These are phyloP conservation scores for Geotrichum phurueaensis DNA, from an alignment of 1,139 yeast genomes.

Conservation along the genomic window DNA sequence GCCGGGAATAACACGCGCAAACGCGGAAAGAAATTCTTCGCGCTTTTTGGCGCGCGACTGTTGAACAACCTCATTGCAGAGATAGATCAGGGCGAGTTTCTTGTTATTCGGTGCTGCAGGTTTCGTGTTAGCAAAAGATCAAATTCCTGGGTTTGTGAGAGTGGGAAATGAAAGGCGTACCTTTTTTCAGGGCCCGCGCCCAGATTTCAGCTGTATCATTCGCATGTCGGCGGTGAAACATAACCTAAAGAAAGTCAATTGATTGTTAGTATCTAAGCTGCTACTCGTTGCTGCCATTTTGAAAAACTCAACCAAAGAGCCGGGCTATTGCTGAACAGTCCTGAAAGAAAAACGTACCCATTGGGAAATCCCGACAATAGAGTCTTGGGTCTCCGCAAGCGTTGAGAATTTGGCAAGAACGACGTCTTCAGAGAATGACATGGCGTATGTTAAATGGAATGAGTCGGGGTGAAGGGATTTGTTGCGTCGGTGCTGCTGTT, in stretches of 20 bases:
- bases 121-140: slow-evolving; percentile 12
- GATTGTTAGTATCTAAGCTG: neutral
- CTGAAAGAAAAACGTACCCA: slow-evolving; percentile 48
- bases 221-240: slow-evolving; percentile 69
- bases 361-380: slow-evolving; percentile 75
- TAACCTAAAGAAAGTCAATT: slow-evolving; percentile 25
- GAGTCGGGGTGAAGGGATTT: neutral
- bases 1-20: slow-evolving; percentile 44
- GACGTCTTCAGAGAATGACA: slow-evolving; percentile 59
- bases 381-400: slow-evolving; percentile 73
- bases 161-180: slow-evolving; percentile 19
- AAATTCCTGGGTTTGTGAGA: neutral
- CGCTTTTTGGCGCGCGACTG: slow-evolving; percentile 64
- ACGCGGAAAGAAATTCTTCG: slow-evolving; percentile 54
- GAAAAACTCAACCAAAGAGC: neutral
- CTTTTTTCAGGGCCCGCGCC: slow-evolving; percentile 43
- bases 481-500: neutral
- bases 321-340: neutral
- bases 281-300: neutral
- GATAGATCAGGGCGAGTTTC: slow-evolving; percentile 57
- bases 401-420: slow-evolving; percentile 52
- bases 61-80: slow-evolving; percentile 81
- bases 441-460: slow-evolving; percentile 26
- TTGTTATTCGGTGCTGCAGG: slow-evolving; percentile 39
- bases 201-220: slow-evolving; percentile 55